phyloP scores from a whole-genome alignment of 1,284 basidiomycete genomes.

The Cryptococcus sp. region DNA sequence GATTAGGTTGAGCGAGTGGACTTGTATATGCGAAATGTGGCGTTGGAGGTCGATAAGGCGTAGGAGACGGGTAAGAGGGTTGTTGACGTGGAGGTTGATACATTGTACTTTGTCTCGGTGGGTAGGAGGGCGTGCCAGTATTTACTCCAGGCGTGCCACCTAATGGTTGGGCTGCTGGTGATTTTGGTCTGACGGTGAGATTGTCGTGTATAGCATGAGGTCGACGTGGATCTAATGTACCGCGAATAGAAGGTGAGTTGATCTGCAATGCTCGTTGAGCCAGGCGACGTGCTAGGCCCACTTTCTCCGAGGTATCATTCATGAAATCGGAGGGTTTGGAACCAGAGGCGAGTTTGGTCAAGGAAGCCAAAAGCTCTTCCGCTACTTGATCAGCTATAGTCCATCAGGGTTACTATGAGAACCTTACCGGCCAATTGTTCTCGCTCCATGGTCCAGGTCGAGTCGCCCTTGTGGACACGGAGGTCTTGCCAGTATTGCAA shows the following conservation, averaged over 20 bases:
- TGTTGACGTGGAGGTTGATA: slow-evolving; percentile 13
- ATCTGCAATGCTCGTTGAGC: slow-evolving; percentile 23
- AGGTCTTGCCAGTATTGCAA: slow-evolving; percentile 38
- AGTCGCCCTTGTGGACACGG: slow-evolving; percentile 22
- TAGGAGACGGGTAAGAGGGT: slow-evolving; percentile 8
- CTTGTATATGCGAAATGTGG: slow-evolving; percentile 1
- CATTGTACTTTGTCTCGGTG: slow-evolving; percentile 9
- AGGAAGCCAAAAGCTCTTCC: slow-evolving; percentile 29
- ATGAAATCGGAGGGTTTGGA: slow-evolving; percentile 17
- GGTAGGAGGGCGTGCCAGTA: slow-evolving; percentile 4
- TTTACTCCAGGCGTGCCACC: slow-evolving; percentile 1
- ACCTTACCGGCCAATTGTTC: slow-evolving; percentile 34
- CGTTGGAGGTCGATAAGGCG: slow-evolving; percentile 1
- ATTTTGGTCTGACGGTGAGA: slow-evolving; percentile 17
- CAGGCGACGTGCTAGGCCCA: slow-evolving; percentile 32
- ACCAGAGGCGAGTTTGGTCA: slow-evolving; percentile 19
- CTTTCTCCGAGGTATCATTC: background rate
- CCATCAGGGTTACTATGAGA: slow-evolving; percentile 3
- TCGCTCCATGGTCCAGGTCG: slow-evolving; percentile 14
- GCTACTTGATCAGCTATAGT: slow-evolving; percentile 15
- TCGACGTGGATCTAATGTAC: slow-evolving; percentile 39
- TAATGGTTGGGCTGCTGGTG: slow-evolving; percentile 3
- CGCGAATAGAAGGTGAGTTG: slow-evolving; percentile 28
- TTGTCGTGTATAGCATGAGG: slow-evolving; percentile 40
- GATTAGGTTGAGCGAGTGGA: background rate